Percentiles rank a stretch among this genome's conserved stretches.
These are phyloP conservation scores for Fusarium torreyae DNA, from an alignment of 2,329 filamentous ascomycete species.

Conservation along the genomic window DNA sequence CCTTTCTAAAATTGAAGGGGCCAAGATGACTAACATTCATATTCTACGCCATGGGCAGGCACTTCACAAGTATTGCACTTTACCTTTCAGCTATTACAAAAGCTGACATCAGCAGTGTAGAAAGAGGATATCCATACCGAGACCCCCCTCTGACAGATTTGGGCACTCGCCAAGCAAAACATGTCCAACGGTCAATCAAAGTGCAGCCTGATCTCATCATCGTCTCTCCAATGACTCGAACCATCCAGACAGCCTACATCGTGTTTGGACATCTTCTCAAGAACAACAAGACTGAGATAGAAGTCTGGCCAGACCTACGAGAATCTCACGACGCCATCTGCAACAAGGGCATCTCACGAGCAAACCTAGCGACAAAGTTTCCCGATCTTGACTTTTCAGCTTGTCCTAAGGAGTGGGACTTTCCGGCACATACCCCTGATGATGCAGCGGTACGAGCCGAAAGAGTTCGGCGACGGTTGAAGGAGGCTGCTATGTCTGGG, in stretches of 20 bases:
- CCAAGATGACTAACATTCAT: slow-evolving; percentile 26
- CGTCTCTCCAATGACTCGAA: slow-evolving; percentile 38
- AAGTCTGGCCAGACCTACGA: slow-evolving; percentile 47
- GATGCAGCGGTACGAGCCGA: slow-evolving; percentile 40
- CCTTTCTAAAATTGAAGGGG: background rate
- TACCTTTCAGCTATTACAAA: accelerated
- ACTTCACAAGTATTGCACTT: slow-evolving; percentile 22
- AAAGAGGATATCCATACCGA: slow-evolving; percentile 37
- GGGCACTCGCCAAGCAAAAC: slow-evolving; percentile 20
- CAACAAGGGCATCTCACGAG: slow-evolving; percentile 41
- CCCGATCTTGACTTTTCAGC: slow-evolving; percentile 39
- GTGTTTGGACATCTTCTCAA: slow-evolving; percentile 31
- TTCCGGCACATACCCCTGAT: slow-evolving; percentile 27
- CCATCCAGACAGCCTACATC: slow-evolving; percentile 43
- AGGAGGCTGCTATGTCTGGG: slow-evolving; percentile 9
- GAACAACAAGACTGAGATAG: slow-evolving; percentile 8
- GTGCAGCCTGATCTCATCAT: slow-evolving; percentile 27
- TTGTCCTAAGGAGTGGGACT: slow-evolving; percentile 42
- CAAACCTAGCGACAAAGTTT: slow-evolving; percentile 35
- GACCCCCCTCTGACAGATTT: slow-evolving; percentile 40
- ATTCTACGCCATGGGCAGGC: slow-evolving; percentile 36
- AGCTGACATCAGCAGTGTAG: slow-evolving; percentile 26
- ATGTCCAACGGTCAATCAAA: slow-evolving; percentile 1
- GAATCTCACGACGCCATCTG: slow-evolving; percentile 47
- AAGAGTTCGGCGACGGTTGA: slow-evolving; percentile 35